Percentiles rank a stretch among this genome's conserved stretches.
phyloP scores from a whole-genome alignment of 2,329 filamentous ascomycete genomes.

The Alternaria longipes region DNA sequence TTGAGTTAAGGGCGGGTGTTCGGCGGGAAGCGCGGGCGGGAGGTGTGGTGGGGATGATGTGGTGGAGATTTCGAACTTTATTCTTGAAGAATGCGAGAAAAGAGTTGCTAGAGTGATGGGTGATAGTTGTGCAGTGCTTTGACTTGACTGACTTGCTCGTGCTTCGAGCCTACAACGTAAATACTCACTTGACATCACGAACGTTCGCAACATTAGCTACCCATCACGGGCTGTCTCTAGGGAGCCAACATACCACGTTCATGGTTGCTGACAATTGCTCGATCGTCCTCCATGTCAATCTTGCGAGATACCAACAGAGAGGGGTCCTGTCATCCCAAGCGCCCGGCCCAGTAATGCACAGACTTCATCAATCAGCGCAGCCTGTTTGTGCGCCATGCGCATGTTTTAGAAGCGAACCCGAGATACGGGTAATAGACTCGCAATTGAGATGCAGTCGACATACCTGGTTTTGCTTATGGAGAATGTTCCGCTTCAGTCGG shows the following conservation, averaged over 20 bases:
- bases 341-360: conserved; percentile 11
- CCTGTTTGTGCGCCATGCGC: conserved; percentile 14
- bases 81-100: not conserved
- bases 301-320: not conserved
- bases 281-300: conserved; percentile 2
- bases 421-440: conserved; percentile 10
- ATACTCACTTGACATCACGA: not conserved
- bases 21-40: not conserved
- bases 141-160: not conserved
- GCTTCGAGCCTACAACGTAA: not conserved
- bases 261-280: not conserved
- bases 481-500: conserved; percentile 9
- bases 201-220: not conserved
- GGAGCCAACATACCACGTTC: not conserved
- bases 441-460: conserved; percentile 15
- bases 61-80: not conserved
- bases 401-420: not conserved
- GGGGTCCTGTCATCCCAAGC: conserved; percentile 8
- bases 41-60: not conserved
- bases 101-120: not conserved
- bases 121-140: not conserved
- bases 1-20: conserved; percentile 2
- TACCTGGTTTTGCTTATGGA: conserved; percentile 10
- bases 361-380: conserved; percentile 24
- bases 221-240: not conserved